Evolutionary conservation across 106 monocot species (phyloP), one percentile per base, ranked within the genome.

Genomic region (Gastrodia elata): DNA sequence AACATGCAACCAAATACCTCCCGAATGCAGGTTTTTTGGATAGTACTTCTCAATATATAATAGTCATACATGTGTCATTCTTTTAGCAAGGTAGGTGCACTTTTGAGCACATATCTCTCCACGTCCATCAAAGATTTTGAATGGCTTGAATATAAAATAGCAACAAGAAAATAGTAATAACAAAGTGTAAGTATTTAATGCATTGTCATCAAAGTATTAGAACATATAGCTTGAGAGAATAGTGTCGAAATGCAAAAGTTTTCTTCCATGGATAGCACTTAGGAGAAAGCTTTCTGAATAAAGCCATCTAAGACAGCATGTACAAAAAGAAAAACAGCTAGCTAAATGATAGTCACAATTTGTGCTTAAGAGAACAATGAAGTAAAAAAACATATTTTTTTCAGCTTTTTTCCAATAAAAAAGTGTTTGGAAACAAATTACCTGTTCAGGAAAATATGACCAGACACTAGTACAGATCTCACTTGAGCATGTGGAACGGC

Each of bases 401-500:
- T 61, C 30, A 18, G 27, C 27, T 37, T 36, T 14, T 36, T 37
- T 67, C 20, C 6, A 20, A 36, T 6, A 18, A 41, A 70, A 70
- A 41, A 41, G 25, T 25, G 27, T 9, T 70, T 16, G 61, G 11
- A 46, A 57, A 74, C 44, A 11, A 57, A 27, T n/a, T 83, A 91
- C 94, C 94, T 95, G 65, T 96, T 96, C 71, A 96, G 70, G 80
- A 96, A 96, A 72, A 96, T 96, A 67, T 96, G 95, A 48, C 95
- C 95, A 42, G 89, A 81, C 39, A 96, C 84, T 37, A 96, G 78
- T 39, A 96, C 95, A 73, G 89, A 92, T 76, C 84, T 76, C 30
- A 96, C 95, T 83, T 92, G 83, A 82, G 95, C 85, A 90, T 96
- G 95, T 44, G 87, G 95, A 77, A 96, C 95, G 64, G 95, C 95